Evolutionary conservation across 352 stramenopile species (phyloP), one percentile per base, ranked within the genome.

Genomic region (Aphanomyces cochlioides): DNA sequence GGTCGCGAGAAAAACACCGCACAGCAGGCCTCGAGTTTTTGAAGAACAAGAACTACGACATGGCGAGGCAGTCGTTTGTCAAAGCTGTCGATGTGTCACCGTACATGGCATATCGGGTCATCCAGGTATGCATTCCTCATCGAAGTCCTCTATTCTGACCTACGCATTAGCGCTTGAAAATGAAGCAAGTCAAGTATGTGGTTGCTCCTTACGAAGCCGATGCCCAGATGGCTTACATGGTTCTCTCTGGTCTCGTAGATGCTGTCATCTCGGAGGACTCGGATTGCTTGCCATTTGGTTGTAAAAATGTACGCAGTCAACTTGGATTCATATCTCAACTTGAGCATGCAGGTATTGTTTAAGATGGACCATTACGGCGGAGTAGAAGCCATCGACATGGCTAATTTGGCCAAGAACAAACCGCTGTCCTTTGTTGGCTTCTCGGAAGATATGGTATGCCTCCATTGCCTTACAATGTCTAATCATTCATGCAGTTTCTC

Each of bases 191-290:
- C 40, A 47, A 82, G 5, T 98, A 95, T 70, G 75, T 99, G 5
- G 96, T 99, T 4, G 96, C 96, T 7, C 96, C 96, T 7, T 99
- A 99, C 73, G 97, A 99, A 81, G 96, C 97, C 12, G 97, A 99
- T 71, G 96, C 97, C 3, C 96, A 99, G 78, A 84, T 99, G 64
- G 93, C 95, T 3, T 98, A 89, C 73, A 75, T 99, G 36, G 79
- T 83, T 41, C 83, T 84, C 64, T 74, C 79, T 28, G 78, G 79
- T 7, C 68, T 96, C n/a, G 88, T 95, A 13, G 92, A 99, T 67
- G 86, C 87, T 43, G 93, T 99, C 45, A 95, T 99, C 56, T 96
- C 93, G 7, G 96, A 99, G 76, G 96, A 99, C 72, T 97, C 90
- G 39, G 96, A 99, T 74, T 95, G 83, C 56, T 80, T 99, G 40